Percentiles rank a stretch among this genome's conserved stretches.
These are phyloP conservation scores for Boletus sensibilis DNA, from an alignment of 768 basidiomycete genomes.

Conservation along the genomic window DNA sequence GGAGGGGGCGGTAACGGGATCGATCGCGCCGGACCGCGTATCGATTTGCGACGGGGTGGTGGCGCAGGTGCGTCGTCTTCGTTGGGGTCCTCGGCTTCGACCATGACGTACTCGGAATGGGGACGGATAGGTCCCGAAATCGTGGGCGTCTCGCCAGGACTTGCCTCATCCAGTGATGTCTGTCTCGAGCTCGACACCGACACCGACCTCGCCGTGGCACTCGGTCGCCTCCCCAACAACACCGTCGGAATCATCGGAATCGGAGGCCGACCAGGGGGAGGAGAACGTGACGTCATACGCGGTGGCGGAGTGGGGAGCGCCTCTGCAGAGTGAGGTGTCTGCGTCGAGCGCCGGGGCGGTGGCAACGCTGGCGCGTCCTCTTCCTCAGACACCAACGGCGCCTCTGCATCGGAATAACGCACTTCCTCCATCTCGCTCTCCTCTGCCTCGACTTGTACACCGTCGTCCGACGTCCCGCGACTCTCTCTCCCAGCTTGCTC, in stretches of 20 bases:
- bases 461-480: constrained; percentile 51
- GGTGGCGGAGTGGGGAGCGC: constrained; percentile 50
- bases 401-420: constrained; percentile 50
- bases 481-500: constrained; percentile 44
- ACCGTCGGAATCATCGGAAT: constrained; percentile 36
- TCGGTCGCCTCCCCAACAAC: constrained; percentile 38
- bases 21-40: constrained; percentile 23
- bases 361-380: constrained; percentile 51
- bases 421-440: constrained; percentile 75
- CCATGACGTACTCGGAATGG: constrained; percentile 61
- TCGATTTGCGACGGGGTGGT: constrained; percentile 42
- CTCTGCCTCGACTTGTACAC: constrained; percentile 63
- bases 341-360: constrained; percentile 44
- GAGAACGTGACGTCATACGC: constrained; percentile 30
- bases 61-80: constrained; percentile 30
- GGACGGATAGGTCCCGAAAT: constrained; percentile 7
- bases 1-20: constrained; percentile 37
- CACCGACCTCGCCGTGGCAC: constrained; percentile 30
- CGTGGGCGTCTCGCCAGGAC: constrained; percentile 8
- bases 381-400: constrained; percentile 31
- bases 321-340: constrained; percentile 26
- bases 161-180: constrained; percentile 35
- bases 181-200: constrained; percentile 38
- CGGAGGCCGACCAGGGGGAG: constrained; percentile 38
- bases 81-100: constrained; percentile 49